phyloP scores from a whole-genome alignment of 495 filamentous ascomycete genomes.

The Penicillium longicatenatum region DNA sequence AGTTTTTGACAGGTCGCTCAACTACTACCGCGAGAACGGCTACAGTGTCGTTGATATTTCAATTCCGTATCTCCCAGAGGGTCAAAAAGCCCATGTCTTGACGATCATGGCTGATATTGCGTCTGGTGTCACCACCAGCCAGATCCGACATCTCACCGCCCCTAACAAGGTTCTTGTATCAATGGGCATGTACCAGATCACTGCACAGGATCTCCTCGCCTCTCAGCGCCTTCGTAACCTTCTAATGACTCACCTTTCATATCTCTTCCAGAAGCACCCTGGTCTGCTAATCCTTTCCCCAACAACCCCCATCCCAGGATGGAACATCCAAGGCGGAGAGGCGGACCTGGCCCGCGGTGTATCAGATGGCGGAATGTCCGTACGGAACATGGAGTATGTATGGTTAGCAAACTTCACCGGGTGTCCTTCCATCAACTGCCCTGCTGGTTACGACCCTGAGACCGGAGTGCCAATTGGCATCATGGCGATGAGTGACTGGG shows the following conservation, averaged over 20 bases:
- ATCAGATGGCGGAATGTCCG: constrained; percentile 68
- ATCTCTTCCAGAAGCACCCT: constrained; percentile 70
- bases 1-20: constrained; percentile 61
- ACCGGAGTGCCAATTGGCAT: constrained; percentile 73
- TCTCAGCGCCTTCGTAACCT: constrained; percentile 74
- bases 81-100: constrained; percentile 74
- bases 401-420: constrained; percentile 86
- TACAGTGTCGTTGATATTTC: constrained; percentile 74
- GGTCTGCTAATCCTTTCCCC: constrained; percentile 80
- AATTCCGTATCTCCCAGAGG: constrained; percentile 74
- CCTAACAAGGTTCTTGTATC: constrained; percentile 75
- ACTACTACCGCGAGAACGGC: constrained; percentile 59
- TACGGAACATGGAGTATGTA: constrained; percentile 84
- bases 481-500: constrained; percentile 92
- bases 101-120: constrained; percentile 76
- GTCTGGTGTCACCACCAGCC: constrained; percentile 38
- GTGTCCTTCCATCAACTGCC: constrained; percentile 75
- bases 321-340: constrained; percentile 56
- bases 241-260: constrained; percentile 80
- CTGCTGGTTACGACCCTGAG: constrained; percentile 68
- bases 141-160: constrained; percentile 57
- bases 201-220: constrained; percentile 67
- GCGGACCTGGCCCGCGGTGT: constrained; percentile 65
- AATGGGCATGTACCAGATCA: constrained; percentile 60
- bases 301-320: constrained; percentile 75